Conservation (phyloP, 2,329 filamentous ascomycete genomes). For the Botrytis byssoidea region DNA sequence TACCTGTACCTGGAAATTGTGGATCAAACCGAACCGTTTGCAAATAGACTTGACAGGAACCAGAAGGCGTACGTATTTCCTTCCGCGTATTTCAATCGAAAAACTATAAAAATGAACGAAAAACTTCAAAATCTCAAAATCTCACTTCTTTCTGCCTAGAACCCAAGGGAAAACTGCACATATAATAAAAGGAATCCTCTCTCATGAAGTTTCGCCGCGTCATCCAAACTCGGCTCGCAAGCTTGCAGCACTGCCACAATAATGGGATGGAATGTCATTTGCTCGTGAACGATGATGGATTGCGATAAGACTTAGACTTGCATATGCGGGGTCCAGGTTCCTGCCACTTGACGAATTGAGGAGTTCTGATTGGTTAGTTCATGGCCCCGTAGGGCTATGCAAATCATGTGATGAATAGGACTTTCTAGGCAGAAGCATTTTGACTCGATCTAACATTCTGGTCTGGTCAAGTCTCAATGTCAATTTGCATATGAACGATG, state of each 20-base stretch:
- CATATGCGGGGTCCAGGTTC: no score
- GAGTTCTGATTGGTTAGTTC: background rate
- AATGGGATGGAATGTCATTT: background rate
- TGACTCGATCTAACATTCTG: background rate
- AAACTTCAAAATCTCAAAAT: background rate
- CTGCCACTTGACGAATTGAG: background rate
- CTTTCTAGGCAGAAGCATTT: conserved; percentile 20
- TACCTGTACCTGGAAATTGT: background rate
- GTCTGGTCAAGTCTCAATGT: background rate
- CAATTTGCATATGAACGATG: background rate
- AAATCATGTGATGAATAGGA: background rate
- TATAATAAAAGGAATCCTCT: background rate
- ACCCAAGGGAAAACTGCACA: background rate
- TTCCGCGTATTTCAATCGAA: background rate
- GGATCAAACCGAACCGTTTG: background rate
- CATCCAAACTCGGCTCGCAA: background rate
- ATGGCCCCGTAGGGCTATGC: background rate
- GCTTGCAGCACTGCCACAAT: background rate
- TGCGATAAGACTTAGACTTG: background rate
- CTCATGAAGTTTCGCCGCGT: background rate
- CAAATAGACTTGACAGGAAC: background rate
- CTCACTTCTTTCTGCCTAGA: conserved; percentile 2
- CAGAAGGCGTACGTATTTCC: background rate
- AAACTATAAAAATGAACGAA: background rate
- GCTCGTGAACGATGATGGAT: background rate